Evolutionary conservation across 805 yeast genomes (phyloP), one percentile per base, ranked within the genome.

Genomic region (Wickerhamiella bombiphila): DNA sequence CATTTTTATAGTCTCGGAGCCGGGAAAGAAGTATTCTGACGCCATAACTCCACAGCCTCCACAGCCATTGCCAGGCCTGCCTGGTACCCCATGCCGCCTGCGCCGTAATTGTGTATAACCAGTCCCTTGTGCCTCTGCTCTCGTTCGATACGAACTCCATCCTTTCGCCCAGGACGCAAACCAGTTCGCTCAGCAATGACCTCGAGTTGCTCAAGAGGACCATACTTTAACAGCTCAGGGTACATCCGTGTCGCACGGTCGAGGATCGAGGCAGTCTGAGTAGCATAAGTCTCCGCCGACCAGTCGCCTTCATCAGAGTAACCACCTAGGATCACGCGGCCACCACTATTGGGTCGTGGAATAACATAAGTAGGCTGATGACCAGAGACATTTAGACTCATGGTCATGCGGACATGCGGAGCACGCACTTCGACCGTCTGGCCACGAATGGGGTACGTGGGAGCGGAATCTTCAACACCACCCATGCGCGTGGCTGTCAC

Each of bases 81-180:
- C 59, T 80, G 93, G 55, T 71, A 79, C 0, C 91, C 91, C 18
- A 80, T 72, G 22, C 83, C 83, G 7, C 72, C 81, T 24, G 80
- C 79, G 1, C 91, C 91, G 48, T 77, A 76, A 54, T 77, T 74
- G 52, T 81, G 93, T 17, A 81, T 63, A 14, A 76, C 50, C 1
- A 63, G 40, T 2, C 66, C 70, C 8, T 56, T 60, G 11, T 48
- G 42, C 13, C 9, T 9, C 3, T 39, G 41, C 47, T 76, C 79
- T 32, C 56, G 54, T 51, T 78, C 91, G 30, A 81, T 69, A 37
- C 93, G 63, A 5, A 69, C 74, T 3, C 93, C 93, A 13, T 86
- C 88, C 29, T 69, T 65, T 50, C 93, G 67, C 22, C 76, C 64
- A 4, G 93, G 94, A 44, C 94, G 66, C 32, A 79, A 61, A 0